Evolutionary conservation across 495 filamentous ascomycete genomes (phyloP), one percentile per base, ranked within the genome.

Genomic region (Trichoderma erinaceum): DNA sequence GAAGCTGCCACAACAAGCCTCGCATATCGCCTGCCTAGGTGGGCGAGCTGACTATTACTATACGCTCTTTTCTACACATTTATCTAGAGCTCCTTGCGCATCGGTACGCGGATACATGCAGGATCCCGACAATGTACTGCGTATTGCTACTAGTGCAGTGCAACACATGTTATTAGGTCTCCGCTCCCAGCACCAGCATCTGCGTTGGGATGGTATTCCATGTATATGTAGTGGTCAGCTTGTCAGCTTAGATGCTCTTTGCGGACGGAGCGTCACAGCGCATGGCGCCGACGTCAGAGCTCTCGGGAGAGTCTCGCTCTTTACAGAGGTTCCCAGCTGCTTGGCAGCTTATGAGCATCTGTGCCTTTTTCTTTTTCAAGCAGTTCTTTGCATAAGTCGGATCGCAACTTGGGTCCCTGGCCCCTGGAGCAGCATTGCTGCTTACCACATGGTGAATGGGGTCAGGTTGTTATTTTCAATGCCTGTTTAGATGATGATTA

Each of bases 1-100:
- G 56, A 61, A 61, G 56, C 56, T 61, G 8, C 29, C 56, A 18
- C 2, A 61, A 61, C 13, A 61, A 61, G 56, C 56, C 56, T 61
- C 27, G 13, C 56, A 38, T 38, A 38, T 12, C 12, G 56, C 56
- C 11, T 27, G 25, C 10, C 56, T 13, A 61, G 10, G 23, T 23
- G 11, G 11, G 18, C 29, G 13, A 50, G 46, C 46, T n/a, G 16
- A n/a, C 15, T n/a, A 50, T 52, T 16, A 3, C 48, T 52, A 18
- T 52, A 21, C n/a, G 48, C n/a, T 21, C 43, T 18, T 1, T 18
- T 46, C 41, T 50, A 18, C 7, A 21, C 48, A 21, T 52, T 18
- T 21, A 25, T 2, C n/a, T 8, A 18, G 48, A 52, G 4, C n/a
- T 11, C 48, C 21, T 0, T 46, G 18, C 43, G 43, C 0, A 46